Conservation (phyloP, 495 filamentous ascomycete genomes). For the Annulohypoxylon stygium region DNA sequence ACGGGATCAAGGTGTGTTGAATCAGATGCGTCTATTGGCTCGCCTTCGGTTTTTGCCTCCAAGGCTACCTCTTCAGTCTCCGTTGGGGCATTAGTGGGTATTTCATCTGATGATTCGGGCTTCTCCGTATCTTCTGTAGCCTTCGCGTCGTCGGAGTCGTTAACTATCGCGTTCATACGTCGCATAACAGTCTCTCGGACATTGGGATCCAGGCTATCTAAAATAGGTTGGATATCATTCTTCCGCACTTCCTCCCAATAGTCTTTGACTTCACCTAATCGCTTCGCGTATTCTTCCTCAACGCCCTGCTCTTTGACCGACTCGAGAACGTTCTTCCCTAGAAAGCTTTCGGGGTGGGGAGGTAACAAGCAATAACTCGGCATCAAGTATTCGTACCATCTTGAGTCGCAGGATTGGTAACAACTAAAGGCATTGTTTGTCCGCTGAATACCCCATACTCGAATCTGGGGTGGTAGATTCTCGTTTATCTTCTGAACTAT, state of each 20-base stretch:
- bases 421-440: conserved; percentile 89
- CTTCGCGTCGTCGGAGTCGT: conserved; percentile 28
- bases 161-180: conserved; percentile 55
- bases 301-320: conserved; percentile 77
- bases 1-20: conserved; percentile 14
- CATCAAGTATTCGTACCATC: conserved; percentile 96
- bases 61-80: conserved; percentile 27
- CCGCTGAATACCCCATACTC: conserved; percentile 90
- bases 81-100: not conserved
- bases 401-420: conserved; percentile 91
- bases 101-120: conserved; percentile 15
- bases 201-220: conserved; percentile 63
- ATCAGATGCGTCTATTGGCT: conserved; percentile 19
- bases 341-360: conserved; percentile 86
- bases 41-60: conserved; percentile 11
- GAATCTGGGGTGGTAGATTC: conserved; percentile 85
- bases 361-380: conserved; percentile 91
- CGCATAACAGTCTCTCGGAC: conserved; percentile 58
- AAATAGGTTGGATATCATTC: conserved; percentile 78
- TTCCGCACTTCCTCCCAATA: conserved; percentile 88
- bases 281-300: conserved; percentile 71
- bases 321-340: conserved; percentile 82
- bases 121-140: conserved; percentile 29
- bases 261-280: conserved; percentile 80
- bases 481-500: conserved; percentile 92